Base-by-base conservation (phyloP, 2,329 filamentous ascomycete species). In the Sarocladiaceae sp. region DNA sequence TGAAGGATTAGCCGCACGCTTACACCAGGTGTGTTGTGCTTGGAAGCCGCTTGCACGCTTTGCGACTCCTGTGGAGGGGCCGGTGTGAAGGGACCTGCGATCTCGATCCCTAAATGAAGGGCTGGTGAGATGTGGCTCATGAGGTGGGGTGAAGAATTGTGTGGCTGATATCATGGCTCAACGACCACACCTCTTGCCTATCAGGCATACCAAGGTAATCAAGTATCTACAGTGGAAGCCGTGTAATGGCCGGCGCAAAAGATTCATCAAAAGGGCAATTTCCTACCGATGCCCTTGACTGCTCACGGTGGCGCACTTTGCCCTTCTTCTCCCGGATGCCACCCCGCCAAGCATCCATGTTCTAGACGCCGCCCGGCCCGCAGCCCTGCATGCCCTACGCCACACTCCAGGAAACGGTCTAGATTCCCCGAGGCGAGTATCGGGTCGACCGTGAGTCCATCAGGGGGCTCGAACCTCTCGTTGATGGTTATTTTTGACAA, bases 41-140 rank as follows among this genome's bases (percentile, higher is more conserved):
- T 42, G 37, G 17, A 42, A 15, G 18, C 10, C 15, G 25, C 25
- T 48, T 11, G n/a, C n/a, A n/a, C n/a, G n/a, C n/a, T n/a, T n/a
- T n/a, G n/a, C n/a, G n/a, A n/a, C n/a, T n/a, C n/a, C n/a, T n/a
- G n/a, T n/a, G 44, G 40, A 29, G 40, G 26, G 26, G 17, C 44
- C 26, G 23, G 25, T 11, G 26, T 48, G 44, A 48, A 28, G 44
- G 44, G 44, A 29, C 26, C 26, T 20, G 44, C 13, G 44, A 48
- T 48, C 44, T 48, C 44, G 44, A 48, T 33, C 44, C 44, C 26
- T 8, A n/a, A 18, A 5, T 46, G 40, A 12, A n/a, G n/a, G 23
- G 40, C 40, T 46, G 40, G 40, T 46, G 40, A n/a, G 22, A 26
- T 42, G 40, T 46, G 40, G 40, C 40, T 28, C 13, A 46, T 5